Percentiles rank a stretch among this genome's conserved stretches.
These are phyloP conservation scores for Colletotrichum godetiae DNA, from an alignment of 2,329 filamentous ascomycete species.

Conservation along the genomic window DNA sequence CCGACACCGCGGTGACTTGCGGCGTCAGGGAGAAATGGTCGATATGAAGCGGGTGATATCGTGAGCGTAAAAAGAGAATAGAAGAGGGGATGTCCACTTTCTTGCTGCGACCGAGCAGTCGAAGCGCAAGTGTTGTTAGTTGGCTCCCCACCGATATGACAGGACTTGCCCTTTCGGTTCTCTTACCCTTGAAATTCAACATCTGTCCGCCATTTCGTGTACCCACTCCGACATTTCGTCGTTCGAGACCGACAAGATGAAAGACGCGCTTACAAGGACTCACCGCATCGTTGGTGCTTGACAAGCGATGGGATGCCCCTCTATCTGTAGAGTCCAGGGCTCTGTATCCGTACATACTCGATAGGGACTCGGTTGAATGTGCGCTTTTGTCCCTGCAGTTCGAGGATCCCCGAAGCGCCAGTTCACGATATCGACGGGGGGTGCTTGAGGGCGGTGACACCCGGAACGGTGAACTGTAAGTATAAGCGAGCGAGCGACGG, in stretches of 20 bases:
- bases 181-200: background rate
- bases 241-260: conserved; percentile 14
- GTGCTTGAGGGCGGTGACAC: conserved; percentile 18
- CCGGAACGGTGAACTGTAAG: background rate
- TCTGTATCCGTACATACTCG: background rate
- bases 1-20: background rate
- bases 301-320: conserved; percentile 10
- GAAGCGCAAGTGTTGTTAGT: background rate
- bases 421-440: background rate
- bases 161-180: background rate
- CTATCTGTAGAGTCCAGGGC: background rate
- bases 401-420: conserved; percentile 4
- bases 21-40: background rate
- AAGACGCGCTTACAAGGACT: conserved; percentile 22
- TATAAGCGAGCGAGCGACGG: conserved; percentile 4
- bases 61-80: background rate
- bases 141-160: background rate
- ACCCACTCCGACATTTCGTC: conserved; percentile 17
- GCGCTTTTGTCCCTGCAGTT: background rate
- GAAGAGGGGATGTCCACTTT: background rate
- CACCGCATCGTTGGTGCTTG: conserved; percentile 30
- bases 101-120: background rate
- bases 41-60: background rate
- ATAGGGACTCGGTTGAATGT: background rate
- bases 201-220: conserved; percentile 8